phyloP scores from a whole-genome alignment of 1,284 basidiomycete genomes.

The Mixia osmundae region DNA sequence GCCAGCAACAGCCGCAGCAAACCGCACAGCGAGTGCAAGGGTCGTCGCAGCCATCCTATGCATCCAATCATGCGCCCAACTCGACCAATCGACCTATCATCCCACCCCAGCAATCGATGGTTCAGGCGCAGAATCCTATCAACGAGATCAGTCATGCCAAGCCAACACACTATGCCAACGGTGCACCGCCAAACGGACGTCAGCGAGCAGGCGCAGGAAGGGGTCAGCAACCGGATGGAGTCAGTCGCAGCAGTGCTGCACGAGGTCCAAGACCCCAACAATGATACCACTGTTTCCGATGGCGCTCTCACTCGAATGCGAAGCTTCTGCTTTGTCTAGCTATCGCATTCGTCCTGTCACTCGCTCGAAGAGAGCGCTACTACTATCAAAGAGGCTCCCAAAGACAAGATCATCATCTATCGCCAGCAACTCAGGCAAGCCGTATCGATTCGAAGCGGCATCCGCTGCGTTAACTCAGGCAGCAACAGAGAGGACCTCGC shows the following conservation, averaged over 20 bases:
- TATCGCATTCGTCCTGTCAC: too few relatives aligned
- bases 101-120: conserved; percentile 6
- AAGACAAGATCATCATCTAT: too few relatives aligned
- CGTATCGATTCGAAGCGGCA: too few relatives aligned
- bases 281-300: too few relatives aligned
- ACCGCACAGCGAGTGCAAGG: conserved; percentile 1
- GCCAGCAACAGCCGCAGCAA: conserved; percentile 2
- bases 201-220: not conserved
- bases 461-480: too few relatives aligned
- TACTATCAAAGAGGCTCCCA: too few relatives aligned
- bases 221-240: not conserved
- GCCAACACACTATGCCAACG: conserved; percentile 1
- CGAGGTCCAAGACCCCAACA: not conserved
- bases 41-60: conserved; percentile 2
- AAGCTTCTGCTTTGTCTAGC: too few relatives aligned
- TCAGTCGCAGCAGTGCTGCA: not conserved
- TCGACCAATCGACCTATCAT: conserved; percentile 3
- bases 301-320: too few relatives aligned
- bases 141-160: not conserved
- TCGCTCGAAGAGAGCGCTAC: too few relatives aligned
- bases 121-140: conserved; percentile 1
- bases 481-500: too few relatives aligned
- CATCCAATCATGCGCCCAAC: too few relatives aligned
- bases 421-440: too few relatives aligned
- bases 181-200: conserved; percentile 1